phyloP scores from a whole-genome alignment of 164 flowering plant species.

The Stephania yunnanensis region DNA sequence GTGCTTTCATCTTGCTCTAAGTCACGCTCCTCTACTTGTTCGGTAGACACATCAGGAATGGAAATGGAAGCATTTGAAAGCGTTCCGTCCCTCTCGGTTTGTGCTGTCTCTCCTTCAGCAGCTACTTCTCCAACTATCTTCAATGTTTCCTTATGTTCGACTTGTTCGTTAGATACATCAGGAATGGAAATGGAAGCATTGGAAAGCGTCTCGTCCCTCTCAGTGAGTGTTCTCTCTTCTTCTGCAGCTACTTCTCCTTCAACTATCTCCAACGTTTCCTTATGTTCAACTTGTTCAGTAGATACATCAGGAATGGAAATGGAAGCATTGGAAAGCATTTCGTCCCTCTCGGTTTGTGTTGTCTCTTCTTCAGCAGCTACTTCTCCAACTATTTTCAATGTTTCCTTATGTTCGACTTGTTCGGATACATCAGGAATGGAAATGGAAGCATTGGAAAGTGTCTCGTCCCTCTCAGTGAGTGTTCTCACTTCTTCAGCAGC shows the following conservation, averaged over 20 bases:
- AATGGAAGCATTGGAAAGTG: not conserved
- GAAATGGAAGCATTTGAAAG: not conserved
- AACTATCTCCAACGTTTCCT: not conserved
- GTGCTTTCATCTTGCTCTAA: conserved; percentile 2
- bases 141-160: no score
- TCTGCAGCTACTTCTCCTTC: not conserved
- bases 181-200: not conserved
- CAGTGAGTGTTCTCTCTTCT: not conserved
- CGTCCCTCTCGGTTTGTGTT: not conserved
- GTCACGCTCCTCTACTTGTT: not conserved
- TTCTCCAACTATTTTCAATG: not conserved
- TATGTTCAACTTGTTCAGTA: not conserved
- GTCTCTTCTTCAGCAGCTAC: no score
- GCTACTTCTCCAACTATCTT: not conserved
- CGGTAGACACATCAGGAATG: not conserved
- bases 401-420: not conserved
- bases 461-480: not conserved
- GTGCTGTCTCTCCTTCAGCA: not conserved
- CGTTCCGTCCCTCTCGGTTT: not conserved
- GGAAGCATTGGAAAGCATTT: not conserved
- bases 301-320: not conserved
- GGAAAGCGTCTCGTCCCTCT: not conserved
- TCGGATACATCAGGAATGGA: not conserved
- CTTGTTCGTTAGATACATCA: no score
- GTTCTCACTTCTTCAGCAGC: not conserved